phyloP scores from a whole-genome alignment of 1,284 basidiomycete species.

The Puccinia triticina region DNA sequence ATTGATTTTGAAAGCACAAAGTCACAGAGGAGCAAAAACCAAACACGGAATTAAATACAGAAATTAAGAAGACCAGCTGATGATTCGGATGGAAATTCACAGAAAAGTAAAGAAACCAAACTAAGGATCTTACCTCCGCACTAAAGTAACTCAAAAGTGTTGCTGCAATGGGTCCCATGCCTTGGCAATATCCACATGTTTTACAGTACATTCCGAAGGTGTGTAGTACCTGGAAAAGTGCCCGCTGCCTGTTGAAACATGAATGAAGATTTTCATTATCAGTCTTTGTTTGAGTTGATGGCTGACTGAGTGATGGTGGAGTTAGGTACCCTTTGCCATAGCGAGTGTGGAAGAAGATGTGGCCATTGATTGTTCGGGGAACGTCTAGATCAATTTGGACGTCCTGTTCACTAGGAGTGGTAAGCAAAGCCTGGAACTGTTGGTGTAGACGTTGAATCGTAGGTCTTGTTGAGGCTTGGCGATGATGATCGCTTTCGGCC shows the following conservation, averaged over 20 bases:
- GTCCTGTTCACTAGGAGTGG: slow-evolving; percentile 64
- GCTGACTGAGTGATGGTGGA: not conserved
- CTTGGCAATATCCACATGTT: slow-evolving; percentile 96
- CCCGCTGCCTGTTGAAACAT: slow-evolving; percentile 71
- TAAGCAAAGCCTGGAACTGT: slow-evolving; percentile 63
- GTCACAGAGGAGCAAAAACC: not conserved
- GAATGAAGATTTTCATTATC: slow-evolving; percentile 27
- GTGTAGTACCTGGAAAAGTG: slow-evolving; percentile 91
- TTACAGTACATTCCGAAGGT: slow-evolving; percentile 81
- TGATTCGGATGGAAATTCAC: not conserved
- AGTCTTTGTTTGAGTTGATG: not conserved
- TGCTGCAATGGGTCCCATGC: slow-evolving; percentile 96
- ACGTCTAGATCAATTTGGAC: slow-evolving; percentile 99
- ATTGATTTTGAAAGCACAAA: slow-evolving; percentile 6
- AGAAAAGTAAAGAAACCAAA: not conserved
- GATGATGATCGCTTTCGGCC: slow-evolving; percentile 53
- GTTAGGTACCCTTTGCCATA: slow-evolving; percentile 81
- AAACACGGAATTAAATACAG: slow-evolving; percentile 27
- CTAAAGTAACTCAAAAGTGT: slow-evolving; percentile 91
- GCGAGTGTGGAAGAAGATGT: slow-evolving; percentile 89
- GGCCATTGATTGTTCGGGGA: slow-evolving; percentile 91
- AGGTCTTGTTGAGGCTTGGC: slow-evolving; percentile 29
- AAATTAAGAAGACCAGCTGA: not conserved
- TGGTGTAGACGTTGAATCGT: slow-evolving; percentile 59
- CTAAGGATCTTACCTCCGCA: slow-evolving; percentile 67